Percentiles rank a stretch among this genome's conserved stretches.
Evolutionary conservation across 1,284 basidiomycete species (phyloP).

Genomic region (Heterobasidion occidentale): DNA sequence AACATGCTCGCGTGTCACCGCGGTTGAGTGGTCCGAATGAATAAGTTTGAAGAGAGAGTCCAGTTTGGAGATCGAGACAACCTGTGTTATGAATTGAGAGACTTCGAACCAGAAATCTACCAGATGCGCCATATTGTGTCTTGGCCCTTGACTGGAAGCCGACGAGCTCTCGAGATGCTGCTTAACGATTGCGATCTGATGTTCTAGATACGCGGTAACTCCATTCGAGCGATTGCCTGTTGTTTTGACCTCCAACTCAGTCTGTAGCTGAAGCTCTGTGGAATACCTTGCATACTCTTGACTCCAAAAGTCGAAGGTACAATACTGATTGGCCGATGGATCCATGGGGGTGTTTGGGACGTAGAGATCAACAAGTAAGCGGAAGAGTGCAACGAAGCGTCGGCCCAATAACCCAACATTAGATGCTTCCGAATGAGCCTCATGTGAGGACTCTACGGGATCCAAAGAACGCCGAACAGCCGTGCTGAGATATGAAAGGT

Average conservation of each 20-base stretch:
- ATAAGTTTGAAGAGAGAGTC: conserved; percentile 30
- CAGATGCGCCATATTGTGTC: conserved; percentile 51
- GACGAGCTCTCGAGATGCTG: conserved; percentile 12
- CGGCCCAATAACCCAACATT: conserved; percentile 31
- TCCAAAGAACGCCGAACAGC: conserved; percentile 8
- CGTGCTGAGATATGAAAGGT: conserved; percentile 2
- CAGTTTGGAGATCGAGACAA: conserved; percentile 41
- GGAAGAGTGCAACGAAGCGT: conserved; percentile 63
- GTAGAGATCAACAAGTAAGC: conserved; percentile 61
- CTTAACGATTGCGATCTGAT: conserved; percentile 26
- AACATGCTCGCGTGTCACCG: conserved; percentile 46
- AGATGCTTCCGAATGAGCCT: not conserved
- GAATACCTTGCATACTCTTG: conserved; percentile 38
- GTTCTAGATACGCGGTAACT: conserved; percentile 36
- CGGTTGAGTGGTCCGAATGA: conserved; percentile 25
- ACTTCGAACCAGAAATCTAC: conserved; percentile 82
- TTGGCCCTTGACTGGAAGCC: conserved; percentile 20
- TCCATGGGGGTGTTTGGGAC: conserved; percentile 87
- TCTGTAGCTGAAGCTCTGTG: conserved; percentile 52
- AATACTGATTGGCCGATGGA: conserved; percentile 67
- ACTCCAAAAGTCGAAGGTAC: conserved; percentile 41
- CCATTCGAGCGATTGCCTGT: conserved; percentile 57
- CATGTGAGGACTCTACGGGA: conserved; percentile 3
- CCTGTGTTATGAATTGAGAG: conserved; percentile 56
- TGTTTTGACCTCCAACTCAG: conserved; percentile 45